Evolutionary conservation across 1,284 basidiomycete species (phyloP).

Genomic region (Ceratobasidium sp.): DNA sequence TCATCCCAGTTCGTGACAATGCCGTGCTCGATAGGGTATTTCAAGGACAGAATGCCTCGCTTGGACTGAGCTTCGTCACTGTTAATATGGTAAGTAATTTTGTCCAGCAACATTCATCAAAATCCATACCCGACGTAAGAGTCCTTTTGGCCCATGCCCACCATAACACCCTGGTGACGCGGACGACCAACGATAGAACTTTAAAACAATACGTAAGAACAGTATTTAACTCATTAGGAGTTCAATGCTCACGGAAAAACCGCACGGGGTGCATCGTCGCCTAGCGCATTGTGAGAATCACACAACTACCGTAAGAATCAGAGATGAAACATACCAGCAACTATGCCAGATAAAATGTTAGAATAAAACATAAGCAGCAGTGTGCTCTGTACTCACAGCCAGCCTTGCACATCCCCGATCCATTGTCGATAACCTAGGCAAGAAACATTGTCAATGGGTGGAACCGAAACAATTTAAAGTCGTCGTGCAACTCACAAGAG

Average conservation of each 20-base stretch:
- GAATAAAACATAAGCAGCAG: slow-evolving; percentile 41
- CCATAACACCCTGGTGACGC: slow-evolving; percentile 94
- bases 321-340: slow-evolving; percentile 47
- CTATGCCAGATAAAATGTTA: slow-evolving; percentile 48
- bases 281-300: slow-evolving; percentile 51
- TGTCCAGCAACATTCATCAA: neutral
- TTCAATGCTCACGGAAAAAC: slow-evolving; percentile 70
- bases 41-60: slow-evolving; percentile 71
- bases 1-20: slow-evolving; percentile 74
- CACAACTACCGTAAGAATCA: neutral
- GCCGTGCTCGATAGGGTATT: slow-evolving; percentile 62
- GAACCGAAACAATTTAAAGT: neutral
- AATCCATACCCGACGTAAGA: slow-evolving; percentile 80
- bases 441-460: neutral
- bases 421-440: slow-evolving; percentile 79
- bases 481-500: slow-evolving; percentile 56
- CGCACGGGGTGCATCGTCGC: slow-evolving; percentile 76
- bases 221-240: neutral
- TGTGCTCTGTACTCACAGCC: slow-evolving; percentile 69
- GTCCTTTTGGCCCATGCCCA: slow-evolving; percentile 88
- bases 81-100: slow-evolving; percentile 40
- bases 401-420: slow-evolving; percentile 93
- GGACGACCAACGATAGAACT: slow-evolving; percentile 92
- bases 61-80: slow-evolving; percentile 71
- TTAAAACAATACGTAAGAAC: neutral